A percentile compares a stretch with the other conserved stretches of the same genome.
These are phyloP conservation scores for Cokeromyces recurvatus DNA, from an alignment of 371 early-diverging fungal species.

Conservation along the genomic window DNA sequence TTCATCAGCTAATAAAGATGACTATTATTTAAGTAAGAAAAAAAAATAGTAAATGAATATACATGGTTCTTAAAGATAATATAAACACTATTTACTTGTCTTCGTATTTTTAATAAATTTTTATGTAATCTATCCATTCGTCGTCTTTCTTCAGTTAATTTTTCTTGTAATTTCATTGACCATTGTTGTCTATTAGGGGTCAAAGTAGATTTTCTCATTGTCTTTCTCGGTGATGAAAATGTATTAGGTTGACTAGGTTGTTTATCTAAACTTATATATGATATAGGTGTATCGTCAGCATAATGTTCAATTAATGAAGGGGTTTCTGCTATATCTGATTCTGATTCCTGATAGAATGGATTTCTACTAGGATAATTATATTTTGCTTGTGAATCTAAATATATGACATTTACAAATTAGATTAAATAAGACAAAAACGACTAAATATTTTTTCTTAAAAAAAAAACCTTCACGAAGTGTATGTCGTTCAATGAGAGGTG, in stretches of 20 bases:
- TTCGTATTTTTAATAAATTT: slow-evolving; percentile 3
- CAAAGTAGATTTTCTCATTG: no score
- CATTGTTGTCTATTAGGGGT: no score
- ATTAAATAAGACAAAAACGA: no score
- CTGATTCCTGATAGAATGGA: slow-evolving; percentile 15
- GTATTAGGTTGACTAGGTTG: not conserved
- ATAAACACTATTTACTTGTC: slow-evolving; percentile 23
- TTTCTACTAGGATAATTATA: slow-evolving; percentile 4
- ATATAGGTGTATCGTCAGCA: slow-evolving; percentile 1
- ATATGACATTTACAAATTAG: no score
- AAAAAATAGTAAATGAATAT: not conserved
- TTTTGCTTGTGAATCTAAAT: not conserved
- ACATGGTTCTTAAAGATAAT: no score
- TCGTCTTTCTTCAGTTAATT: slow-evolving; percentile 6
- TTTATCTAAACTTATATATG: not conserved
- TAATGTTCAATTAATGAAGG: slow-evolving; percentile 4
- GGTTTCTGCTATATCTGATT: slow-evolving; percentile 10
- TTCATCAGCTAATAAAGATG: slow-evolving; percentile 11
- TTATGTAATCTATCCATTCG: slow-evolving; percentile 12
- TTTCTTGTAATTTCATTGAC: not conserved
- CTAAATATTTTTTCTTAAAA: no score
- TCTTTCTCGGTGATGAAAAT: no score
- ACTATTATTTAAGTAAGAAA: slow-evolving; percentile 1
- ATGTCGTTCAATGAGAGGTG: slow-evolving; percentile 23
- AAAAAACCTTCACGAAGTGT: slow-evolving; percentile 22